These are phyloP conservation scores for Musa schizocarpa DNA, from an alignment of 176 grass and related monocot species.

Conservation along the genomic window DNA sequence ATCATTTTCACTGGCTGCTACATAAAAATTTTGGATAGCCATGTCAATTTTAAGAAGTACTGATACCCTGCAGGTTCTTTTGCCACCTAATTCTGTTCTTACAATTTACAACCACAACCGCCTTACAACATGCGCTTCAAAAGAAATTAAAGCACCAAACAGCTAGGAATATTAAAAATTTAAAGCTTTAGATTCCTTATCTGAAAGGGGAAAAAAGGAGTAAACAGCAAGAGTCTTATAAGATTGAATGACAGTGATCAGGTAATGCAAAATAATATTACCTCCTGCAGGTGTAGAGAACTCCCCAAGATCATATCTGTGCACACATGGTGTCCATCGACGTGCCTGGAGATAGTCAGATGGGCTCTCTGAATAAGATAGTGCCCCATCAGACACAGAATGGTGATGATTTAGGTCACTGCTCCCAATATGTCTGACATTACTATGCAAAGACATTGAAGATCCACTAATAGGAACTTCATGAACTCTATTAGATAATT, in stretches of 20 bases:
- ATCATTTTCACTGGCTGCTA: neutral
- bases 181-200: neutral
- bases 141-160: neutral
- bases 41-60: neutral
- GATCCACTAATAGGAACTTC: conserved; percentile 40
- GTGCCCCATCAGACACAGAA: conserved; percentile 86
- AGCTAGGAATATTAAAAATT: neutral
- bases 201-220: neutral
- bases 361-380: conserved; percentile 87
- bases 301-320: conserved; percentile 80
- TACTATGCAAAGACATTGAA: conserved; percentile 55
- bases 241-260: neutral
- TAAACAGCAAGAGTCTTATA: neutral
- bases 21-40: neutral
- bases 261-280: conserved; percentile 23
- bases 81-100: neutral
- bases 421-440: conserved; percentile 47
- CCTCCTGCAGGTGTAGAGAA: conserved; percentile 76
- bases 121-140: too few relatives aligned
- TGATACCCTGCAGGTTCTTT: neutral
- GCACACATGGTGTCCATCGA: conserved; percentile 77
- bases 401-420: conserved; percentile 75
- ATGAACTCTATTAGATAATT: conserved; percentile 45
- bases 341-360: conserved; percentile 62
- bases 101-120: neutral